These are phyloP conservation scores for Cladophialophora exuberans DNA, from an alignment of 2,329 filamentous ascomycete species.

Conservation along the genomic window DNA sequence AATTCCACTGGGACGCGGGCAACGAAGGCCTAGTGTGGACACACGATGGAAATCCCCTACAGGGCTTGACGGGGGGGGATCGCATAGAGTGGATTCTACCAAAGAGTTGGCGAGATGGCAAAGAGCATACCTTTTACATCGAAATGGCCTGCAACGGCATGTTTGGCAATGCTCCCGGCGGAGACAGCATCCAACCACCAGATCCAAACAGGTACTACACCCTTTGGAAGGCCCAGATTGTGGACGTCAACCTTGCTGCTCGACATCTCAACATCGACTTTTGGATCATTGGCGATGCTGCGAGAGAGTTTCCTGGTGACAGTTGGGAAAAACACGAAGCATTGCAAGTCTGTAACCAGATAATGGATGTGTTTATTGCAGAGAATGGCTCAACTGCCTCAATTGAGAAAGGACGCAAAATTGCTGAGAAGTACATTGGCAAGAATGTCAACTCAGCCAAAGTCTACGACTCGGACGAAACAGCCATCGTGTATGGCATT, in stretches of 20 bases:
- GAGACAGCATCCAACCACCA: slow-evolving; percentile 86
- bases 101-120: slow-evolving; percentile 76
- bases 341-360: slow-evolving; percentile 77
- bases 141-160: slow-evolving; percentile 99
- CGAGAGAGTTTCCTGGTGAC: slow-evolving; percentile 84
- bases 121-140: slow-evolving; percentile 87
- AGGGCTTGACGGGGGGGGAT: slow-evolving; percentile 90
- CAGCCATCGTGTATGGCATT: slow-evolving; percentile 81
- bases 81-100: slow-evolving; percentile 91
- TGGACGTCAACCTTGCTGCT: slow-evolving; percentile 84
- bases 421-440: slow-evolving; percentile 82
- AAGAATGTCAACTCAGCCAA: slow-evolving; percentile 77
- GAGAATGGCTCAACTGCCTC: slow-evolving; percentile 72
- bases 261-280: slow-evolving; percentile 86
- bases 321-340: slow-evolving; percentile 90
- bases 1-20: slow-evolving; percentile 94
- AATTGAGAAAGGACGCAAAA: slow-evolving; percentile 76
- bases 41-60: slow-evolving; percentile 83
- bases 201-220: slow-evolving; percentile 80
- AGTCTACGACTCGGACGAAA: slow-evolving; percentile 77
- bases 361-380: slow-evolving; percentile 87
- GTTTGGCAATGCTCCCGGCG: slow-evolving; percentile 89
- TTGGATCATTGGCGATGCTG: slow-evolving; percentile 93
- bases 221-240: slow-evolving; percentile 78
- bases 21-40: slow-evolving; percentile 96